Conservation (phyloP, 208 protist genomes). For the Tetramitus jugosus region DNA sequence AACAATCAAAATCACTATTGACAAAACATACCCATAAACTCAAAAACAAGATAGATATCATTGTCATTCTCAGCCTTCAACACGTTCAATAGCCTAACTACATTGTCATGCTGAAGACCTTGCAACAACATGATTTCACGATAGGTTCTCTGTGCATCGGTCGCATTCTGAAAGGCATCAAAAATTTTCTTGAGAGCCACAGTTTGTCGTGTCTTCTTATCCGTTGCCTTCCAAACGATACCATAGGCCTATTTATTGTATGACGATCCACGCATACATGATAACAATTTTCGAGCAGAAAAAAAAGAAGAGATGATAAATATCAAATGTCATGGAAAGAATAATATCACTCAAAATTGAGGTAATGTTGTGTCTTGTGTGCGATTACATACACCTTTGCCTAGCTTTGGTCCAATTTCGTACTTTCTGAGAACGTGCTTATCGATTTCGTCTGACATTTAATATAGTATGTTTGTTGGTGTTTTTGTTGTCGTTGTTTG, state of each 20-base stretch:
- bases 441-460: no score
- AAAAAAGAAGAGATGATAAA: no score
- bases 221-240: slow-evolving; percentile 82
- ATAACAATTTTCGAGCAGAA: no score
- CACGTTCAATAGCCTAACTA: slow-evolving; percentile 90
- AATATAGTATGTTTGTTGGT: no score
- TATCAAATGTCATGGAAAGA: no score
- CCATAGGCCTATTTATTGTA: slow-evolving; percentile 86
- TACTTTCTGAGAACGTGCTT: slow-evolving; percentile 11
- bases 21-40: slow-evolving; percentile 90
- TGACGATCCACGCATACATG: no score
- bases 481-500: no score
- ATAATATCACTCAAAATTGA: neutral
- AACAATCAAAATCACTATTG: no score
- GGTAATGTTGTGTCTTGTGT: neutral
- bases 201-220: slow-evolving; percentile 70
- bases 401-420: slow-evolving; percentile 14
- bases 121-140: slow-evolving; percentile 95
- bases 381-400: slow-evolving; percentile 8
- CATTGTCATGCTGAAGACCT: slow-evolving; percentile 88
- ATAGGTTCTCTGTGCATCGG: slow-evolving; percentile 75
- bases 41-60: slow-evolving; percentile 95
- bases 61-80: slow-evolving; percentile 90
- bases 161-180: slow-evolving; percentile 80
- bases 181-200: slow-evolving; percentile 94